Conservation (phyloP, 1,284 basidiomycete species). For the Gomphus bonarii region DNA sequence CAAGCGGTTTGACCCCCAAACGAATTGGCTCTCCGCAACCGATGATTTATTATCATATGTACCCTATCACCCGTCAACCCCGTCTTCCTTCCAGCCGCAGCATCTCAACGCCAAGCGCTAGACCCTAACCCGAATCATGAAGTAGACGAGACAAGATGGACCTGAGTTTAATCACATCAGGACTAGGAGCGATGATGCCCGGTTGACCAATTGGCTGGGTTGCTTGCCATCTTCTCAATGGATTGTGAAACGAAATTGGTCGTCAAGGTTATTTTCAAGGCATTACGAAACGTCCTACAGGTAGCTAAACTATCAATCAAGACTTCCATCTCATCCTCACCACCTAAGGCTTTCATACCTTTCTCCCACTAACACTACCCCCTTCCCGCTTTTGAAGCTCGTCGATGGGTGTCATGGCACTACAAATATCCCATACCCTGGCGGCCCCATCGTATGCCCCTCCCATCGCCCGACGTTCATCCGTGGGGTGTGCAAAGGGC, state of each 20-base stretch:
- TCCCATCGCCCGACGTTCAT: conserved; percentile 58
- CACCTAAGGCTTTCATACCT: conserved; percentile 67
- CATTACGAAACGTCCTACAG: background rate
- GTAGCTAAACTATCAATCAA: conserved; percentile 39
- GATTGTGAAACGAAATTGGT: background rate
- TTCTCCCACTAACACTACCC: conserved; percentile 67
- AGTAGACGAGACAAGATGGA: too few relatives aligned
- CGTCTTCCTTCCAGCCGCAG: conserved; percentile 4
- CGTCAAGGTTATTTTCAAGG: background rate
- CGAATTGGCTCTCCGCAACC: conserved; percentile 7
- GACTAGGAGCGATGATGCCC: too few relatives aligned
- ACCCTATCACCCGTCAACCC: conserved; percentile 1
- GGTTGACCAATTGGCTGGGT: too few relatives aligned
- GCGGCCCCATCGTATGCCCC: conserved; percentile 80
- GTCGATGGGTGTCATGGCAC: conserved; percentile 51
- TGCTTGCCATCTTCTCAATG: too few relatives aligned
- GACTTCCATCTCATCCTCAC: conserved; percentile 75
- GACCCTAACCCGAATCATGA: conserved; percentile 1
- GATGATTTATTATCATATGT: background rate
- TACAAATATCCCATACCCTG: conserved; percentile 82
- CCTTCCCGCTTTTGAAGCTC: conserved; percentile 42
- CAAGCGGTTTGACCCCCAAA: conserved; percentile 4
- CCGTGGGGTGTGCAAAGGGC: conserved; percentile 44
- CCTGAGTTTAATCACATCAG: too few relatives aligned
- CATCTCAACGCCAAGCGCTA: background rate